Evolutionary conservation across 768 basidiomycete genomes (phyloP).

Genomic region (Mycena polygramma): DNA sequence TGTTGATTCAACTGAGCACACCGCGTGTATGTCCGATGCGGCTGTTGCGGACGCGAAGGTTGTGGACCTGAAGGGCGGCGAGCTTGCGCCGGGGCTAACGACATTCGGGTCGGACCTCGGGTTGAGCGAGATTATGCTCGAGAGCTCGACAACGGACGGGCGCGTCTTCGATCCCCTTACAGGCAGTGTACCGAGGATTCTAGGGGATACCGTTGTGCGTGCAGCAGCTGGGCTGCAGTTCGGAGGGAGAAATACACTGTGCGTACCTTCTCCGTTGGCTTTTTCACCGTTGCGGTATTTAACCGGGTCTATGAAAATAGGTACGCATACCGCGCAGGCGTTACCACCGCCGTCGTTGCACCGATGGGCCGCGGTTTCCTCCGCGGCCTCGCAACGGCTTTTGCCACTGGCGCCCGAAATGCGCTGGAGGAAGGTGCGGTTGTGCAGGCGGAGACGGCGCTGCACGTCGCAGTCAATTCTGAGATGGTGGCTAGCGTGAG

Average conservation of each 20-base stretch:
- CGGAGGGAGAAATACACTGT: slow-evolving; percentile 65
- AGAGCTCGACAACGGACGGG: slow-evolving; percentile 78
- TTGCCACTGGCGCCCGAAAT: slow-evolving; percentile 69
- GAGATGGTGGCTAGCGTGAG: slow-evolving; percentile 70
- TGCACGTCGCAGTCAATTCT: slow-evolving; percentile 75
- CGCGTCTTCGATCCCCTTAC: slow-evolving; percentile 64
- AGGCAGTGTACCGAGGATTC: slow-evolving; percentile 46
- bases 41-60: slow-evolving; percentile 18
- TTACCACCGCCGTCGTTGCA: slow-evolving; percentile 76
- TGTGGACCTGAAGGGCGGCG: slow-evolving; percentile 75
- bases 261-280: slow-evolving; percentile 35
- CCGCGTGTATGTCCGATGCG: background rate
- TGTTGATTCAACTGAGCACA: background rate
- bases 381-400: slow-evolving; percentile 72
- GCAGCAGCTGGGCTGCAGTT: slow-evolving; percentile 77
- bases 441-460: slow-evolving; percentile 69
- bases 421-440: slow-evolving; percentile 74
- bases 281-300: too few relatives aligned
- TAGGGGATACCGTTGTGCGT: slow-evolving; percentile 57
- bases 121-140: slow-evolving; percentile 73
- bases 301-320: slow-evolving; percentile 46
- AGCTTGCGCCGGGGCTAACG: slow-evolving; percentile 70
- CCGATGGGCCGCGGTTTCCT: slow-evolving; percentile 69
- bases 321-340: slow-evolving; percentile 76
- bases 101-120: slow-evolving; percentile 76